These are phyloP conservation scores for Tulasnella sp. DNA, from an alignment of 768 basidiomycete species.

Conservation along the genomic window DNA sequence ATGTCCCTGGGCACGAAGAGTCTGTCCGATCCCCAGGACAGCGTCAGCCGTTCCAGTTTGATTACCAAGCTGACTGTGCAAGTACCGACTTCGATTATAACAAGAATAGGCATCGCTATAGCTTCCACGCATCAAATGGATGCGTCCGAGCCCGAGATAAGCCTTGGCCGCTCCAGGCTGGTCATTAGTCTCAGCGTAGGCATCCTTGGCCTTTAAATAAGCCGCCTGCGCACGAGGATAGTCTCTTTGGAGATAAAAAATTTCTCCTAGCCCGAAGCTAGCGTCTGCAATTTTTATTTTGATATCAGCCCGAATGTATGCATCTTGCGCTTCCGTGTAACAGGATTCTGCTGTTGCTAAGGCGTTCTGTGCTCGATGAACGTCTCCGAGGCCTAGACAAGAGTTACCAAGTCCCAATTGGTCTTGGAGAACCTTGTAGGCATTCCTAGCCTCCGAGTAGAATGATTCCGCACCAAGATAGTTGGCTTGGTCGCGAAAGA, in stretches of 20 bases:
- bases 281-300: not conserved
- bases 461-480: not conserved
- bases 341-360: not conserved
- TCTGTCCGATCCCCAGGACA: too few species aligned
- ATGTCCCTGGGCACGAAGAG: too few species aligned
- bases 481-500: not conserved
- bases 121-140: too few species aligned
- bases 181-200: not conserved
- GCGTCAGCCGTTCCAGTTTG: too few species aligned
- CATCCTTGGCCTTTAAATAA: not conserved
- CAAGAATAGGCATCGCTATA: too few species aligned
- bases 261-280: not conserved
- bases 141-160: not conserved
- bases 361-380: not conserved
- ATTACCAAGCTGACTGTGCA: too few species aligned
- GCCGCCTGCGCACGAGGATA: not conserved
- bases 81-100: too few species aligned
- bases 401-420: not conserved
- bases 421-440: not conserved
- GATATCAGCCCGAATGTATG: not conserved
- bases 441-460: not conserved
- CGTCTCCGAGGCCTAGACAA: not conserved
- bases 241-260: not conserved
- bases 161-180: not conserved
- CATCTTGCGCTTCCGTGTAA: not conserved